phyloP scores from a whole-genome alignment of 352 stramenopile genomes.

The Discostella stelligera region DNA sequence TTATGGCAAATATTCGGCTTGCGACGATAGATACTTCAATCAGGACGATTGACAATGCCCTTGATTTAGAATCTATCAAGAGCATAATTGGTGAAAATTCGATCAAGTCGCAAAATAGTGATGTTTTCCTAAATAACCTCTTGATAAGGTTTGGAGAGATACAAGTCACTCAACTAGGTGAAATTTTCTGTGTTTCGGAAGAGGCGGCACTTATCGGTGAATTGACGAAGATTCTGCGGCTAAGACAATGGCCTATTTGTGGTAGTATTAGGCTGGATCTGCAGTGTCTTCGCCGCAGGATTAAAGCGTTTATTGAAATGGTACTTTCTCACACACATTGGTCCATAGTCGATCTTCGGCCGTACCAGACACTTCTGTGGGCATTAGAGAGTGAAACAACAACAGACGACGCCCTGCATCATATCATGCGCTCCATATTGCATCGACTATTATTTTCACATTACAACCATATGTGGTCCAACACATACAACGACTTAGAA shows the following conservation, averaged over 20 bases:
- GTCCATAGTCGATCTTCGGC: slow-evolving; percentile 68
- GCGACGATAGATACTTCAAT: slow-evolving; percentile 70
- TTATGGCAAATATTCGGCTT: slow-evolving; percentile 51
- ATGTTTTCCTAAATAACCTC: slow-evolving; percentile 50
- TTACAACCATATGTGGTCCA: slow-evolving; percentile 66
- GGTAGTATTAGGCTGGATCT: slow-evolving; percentile 25
- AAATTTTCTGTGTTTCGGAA: slow-evolving; percentile 65
- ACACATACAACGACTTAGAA: slow-evolving; percentile 70
- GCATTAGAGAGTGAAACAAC: slow-evolving; percentile 62
- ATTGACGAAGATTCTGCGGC: slow-evolving; percentile 37
- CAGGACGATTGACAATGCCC: slow-evolving; percentile 69
- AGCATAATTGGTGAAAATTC: slow-evolving; percentile 40
- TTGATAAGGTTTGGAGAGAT: slow-evolving; percentile 57
- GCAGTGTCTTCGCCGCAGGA: slow-evolving; percentile 19
- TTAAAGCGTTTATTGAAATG: slow-evolving; percentile 55
- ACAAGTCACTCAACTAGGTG: slow-evolving; percentile 72
- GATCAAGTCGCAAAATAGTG: slow-evolving; percentile 19
- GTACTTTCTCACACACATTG: slow-evolving; percentile 53
- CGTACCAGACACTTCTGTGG: slow-evolving; percentile 85
- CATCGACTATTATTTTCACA: slow-evolving; percentile 63
- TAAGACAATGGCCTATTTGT: slow-evolving; percentile 16
- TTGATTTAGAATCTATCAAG: slow-evolving; percentile 68
- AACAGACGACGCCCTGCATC: slow-evolving; percentile 34
- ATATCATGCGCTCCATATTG: slow-evolving; percentile 57
- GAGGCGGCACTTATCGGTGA: slow-evolving; percentile 57